Conservation (phyloP, 768 basidiomycete species). For the Tubosaeta sp. region DNA sequence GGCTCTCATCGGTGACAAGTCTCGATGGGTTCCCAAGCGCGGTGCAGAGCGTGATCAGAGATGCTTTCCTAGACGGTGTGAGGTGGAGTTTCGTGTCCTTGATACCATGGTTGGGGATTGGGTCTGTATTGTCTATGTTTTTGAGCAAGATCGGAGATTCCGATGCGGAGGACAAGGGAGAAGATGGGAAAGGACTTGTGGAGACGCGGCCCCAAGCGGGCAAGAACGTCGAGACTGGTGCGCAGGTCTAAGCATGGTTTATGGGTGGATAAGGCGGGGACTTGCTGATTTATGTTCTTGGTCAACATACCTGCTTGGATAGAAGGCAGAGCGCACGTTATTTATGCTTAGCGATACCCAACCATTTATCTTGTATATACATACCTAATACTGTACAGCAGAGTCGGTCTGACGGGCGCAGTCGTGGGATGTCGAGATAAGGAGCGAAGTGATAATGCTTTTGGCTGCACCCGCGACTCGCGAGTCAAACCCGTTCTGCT, state of each 20-base stretch:
- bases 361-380: background rate
- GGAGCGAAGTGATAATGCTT: no score
- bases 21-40: constrained; percentile 35
- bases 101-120: constrained; percentile 44
- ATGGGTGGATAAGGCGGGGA: background rate
- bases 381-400: background rate
- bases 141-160: constrained; percentile 35
- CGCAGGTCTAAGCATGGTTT: background rate
- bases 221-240: background rate
- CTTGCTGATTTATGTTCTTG: no score
- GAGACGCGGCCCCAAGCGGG: background rate
- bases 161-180: background rate
- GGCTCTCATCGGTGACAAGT: constrained; percentile 32
- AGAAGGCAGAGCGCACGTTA: background rate
- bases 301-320: background rate
- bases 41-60: constrained; percentile 34
- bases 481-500: no score
- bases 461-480: no score
- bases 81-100: constrained; percentile 45
- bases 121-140: constrained; percentile 34
- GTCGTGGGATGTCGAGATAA: background rate
- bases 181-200: background rate
- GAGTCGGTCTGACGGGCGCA: background rate
- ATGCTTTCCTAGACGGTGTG: constrained; percentile 40
- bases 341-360: background rate